Percentiles rank a stretch among this genome's conserved stretches.
These are phyloP conservation scores for Asparagopsis taxiformis DNA, from an alignment of 31 red algal genomes.

Conservation along the genomic window DNA sequence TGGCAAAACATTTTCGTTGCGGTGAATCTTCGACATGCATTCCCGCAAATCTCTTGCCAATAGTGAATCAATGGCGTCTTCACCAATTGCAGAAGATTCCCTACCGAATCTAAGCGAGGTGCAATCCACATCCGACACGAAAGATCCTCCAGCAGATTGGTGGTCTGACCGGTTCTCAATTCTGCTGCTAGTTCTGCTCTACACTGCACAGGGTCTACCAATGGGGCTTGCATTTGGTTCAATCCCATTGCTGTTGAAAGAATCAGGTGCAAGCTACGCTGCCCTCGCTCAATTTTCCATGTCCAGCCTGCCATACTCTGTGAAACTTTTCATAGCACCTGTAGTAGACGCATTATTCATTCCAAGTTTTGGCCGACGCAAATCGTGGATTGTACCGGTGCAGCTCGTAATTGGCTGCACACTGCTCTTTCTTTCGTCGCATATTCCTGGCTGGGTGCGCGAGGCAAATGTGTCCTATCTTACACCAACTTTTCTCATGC, in stretches of 20 bases:
- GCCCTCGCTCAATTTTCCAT: slow-evolving; percentile 76
- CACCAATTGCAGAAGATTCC: not conserved
- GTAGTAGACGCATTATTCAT: slow-evolving; percentile 76
- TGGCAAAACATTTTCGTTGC: too few relatives aligned
- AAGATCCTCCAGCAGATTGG: too few relatives aligned
- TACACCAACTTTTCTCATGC: slow-evolving; percentile 60
- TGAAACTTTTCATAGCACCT: slow-evolving; percentile 89
- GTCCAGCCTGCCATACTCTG: slow-evolving; percentile 80
- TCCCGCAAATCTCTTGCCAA: too few relatives aligned
- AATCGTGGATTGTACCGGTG: slow-evolving; percentile 84
- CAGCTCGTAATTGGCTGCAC: slow-evolving; percentile 64
- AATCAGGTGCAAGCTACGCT: slow-evolving; percentile 54
- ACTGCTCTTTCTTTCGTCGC: slow-evolving; percentile 26
- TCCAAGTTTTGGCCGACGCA: slow-evolving; percentile 63
- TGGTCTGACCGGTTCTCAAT: slow-evolving; percentile 39
- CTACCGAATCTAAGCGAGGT: not conserved
- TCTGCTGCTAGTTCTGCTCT: slow-evolving; percentile 56
- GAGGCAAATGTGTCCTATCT: slow-evolving; percentile 42
- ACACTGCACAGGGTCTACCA: slow-evolving; percentile 84
- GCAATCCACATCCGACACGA: not conserved
- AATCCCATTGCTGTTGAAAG: slow-evolving; percentile 85
- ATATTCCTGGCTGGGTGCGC: slow-evolving; percentile 44
- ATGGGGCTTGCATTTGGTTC: slow-evolving; percentile 83
- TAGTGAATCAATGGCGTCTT: too few relatives aligned
- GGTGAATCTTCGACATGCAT: too few relatives aligned